Conservation (phyloP, 495 filamentous ascomycete genomes). For the Trichoderma orchidacearum region DNA sequence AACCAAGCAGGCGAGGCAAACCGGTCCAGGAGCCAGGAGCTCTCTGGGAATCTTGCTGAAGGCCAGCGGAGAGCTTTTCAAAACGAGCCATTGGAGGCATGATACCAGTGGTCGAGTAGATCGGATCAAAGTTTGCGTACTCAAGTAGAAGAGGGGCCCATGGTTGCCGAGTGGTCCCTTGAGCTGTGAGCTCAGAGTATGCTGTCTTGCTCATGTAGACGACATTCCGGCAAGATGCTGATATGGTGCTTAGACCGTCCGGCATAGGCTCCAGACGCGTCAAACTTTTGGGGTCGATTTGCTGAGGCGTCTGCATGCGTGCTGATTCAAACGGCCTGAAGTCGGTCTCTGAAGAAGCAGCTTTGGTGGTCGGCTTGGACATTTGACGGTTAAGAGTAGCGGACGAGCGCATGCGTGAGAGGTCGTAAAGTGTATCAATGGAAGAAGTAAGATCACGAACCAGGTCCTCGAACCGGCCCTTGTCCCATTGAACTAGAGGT, state of each 20-base stretch:
- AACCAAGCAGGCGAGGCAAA: slow-evolving; percentile 54
- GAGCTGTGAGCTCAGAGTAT: slow-evolving; percentile 24
- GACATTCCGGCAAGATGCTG: slow-evolving; percentile 25
- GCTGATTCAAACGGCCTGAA: slow-evolving; percentile 36
- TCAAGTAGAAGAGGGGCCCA: slow-evolving; percentile 50
- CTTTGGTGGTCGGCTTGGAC: slow-evolving; percentile 9
- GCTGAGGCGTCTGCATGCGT: slow-evolving; percentile 39
- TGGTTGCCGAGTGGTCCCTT: slow-evolving; percentile 11
- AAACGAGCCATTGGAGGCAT: slow-evolving; percentile 49
- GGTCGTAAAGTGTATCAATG: slow-evolving; percentile 81
- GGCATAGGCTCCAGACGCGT: slow-evolving; percentile 27
- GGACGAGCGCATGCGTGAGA: slow-evolving; percentile 57
- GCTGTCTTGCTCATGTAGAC: slow-evolving; percentile 39
- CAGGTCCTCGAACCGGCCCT: slow-evolving; percentile 50
- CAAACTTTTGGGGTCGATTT: slow-evolving; percentile 33
- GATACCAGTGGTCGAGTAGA: slow-evolving; percentile 49
- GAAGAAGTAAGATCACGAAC: slow-evolving; percentile 66
- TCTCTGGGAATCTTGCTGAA: slow-evolving; percentile 41
- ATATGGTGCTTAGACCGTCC: slow-evolving; percentile 11
- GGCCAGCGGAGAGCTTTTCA: slow-evolving; percentile 43
- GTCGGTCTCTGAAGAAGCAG: slow-evolving; percentile 23
- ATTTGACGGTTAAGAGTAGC: slow-evolving; percentile 16
- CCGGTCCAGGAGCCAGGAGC: slow-evolving; percentile 48
- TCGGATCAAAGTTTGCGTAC: slow-evolving; percentile 49
- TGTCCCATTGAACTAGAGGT: slow-evolving; percentile 41